Conservation (phyloP, 2,329 filamentous ascomycete genomes). For the Myotisia sp. region DNA sequence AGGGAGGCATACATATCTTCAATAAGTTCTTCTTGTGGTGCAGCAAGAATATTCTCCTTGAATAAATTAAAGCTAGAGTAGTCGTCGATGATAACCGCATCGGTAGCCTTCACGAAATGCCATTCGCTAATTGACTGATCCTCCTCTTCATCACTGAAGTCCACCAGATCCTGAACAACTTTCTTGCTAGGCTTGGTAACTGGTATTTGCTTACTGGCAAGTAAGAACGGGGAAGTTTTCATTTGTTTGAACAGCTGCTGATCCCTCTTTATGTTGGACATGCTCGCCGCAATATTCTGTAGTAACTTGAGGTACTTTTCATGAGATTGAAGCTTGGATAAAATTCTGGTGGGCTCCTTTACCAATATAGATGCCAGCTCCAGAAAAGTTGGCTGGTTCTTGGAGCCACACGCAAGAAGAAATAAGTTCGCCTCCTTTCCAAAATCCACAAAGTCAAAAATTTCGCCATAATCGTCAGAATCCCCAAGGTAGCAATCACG, state of each 20-base stretch:
- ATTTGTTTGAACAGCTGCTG: slow-evolving; percentile 64
- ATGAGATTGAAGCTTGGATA: slow-evolving; percentile 61
- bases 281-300: slow-evolving; percentile 62
- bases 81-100: slow-evolving; percentile 72
- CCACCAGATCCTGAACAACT: slow-evolving; percentile 9
- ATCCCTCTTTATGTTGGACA: slow-evolving; percentile 57
- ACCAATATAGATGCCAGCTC: slow-evolving; percentile 79
- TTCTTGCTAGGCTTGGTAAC: slow-evolving; percentile 15
- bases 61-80: slow-evolving; percentile 81
- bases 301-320: slow-evolving; percentile 81
- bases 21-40: slow-evolving; percentile 75
- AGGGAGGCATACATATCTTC: slow-evolving; percentile 75
- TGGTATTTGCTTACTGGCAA: slow-evolving; percentile 65
- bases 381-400: slow-evolving; percentile 71
- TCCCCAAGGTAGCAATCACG: slow-evolving; percentile 66
- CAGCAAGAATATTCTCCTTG: slow-evolving; percentile 67
- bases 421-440: slow-evolving; percentile 77
- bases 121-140: slow-evolving; percentile 59
- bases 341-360: slow-evolving; percentile 64
- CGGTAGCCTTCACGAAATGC: slow-evolving; percentile 55
- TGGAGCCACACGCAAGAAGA: slow-evolving; percentile 74
- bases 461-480: slow-evolving; percentile 60
- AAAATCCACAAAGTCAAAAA: slow-evolving; percentile 96
- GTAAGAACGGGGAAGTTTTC: slow-evolving; percentile 59
- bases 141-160: slow-evolving; percentile 39